Conservation (phyloP, 495 filamentous ascomycete genomes). For the Penicillium atrosanguineum region DNA sequence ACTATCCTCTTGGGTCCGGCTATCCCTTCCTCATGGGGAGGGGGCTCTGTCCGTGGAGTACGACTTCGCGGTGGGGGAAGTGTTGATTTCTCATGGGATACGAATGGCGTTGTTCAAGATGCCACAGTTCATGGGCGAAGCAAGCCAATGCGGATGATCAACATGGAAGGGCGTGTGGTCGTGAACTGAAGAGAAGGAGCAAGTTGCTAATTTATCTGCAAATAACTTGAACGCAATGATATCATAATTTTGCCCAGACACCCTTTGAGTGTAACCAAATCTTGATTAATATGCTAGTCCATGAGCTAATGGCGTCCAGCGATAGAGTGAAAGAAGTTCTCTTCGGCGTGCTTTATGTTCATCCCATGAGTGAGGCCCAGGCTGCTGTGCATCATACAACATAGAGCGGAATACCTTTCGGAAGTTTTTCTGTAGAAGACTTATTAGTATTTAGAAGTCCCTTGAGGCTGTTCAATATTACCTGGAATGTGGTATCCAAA, state of each 20-base stretch:
- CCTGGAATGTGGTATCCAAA: slow-evolving; percentile 60
- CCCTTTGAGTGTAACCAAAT: neutral
- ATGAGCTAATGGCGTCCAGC: slow-evolving; percentile 16
- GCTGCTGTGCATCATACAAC: slow-evolving; percentile 19
- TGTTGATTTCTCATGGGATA: slow-evolving; percentile 40
- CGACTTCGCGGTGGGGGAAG: slow-evolving; percentile 38
- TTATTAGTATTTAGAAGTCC: neutral
- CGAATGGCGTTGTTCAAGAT: slow-evolving; percentile 15
- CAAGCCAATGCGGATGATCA: neutral
- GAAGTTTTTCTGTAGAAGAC: slow-evolving; percentile 17
- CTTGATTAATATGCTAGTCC: slow-evolving; percentile 14
- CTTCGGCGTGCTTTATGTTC: slow-evolving; percentile 21
- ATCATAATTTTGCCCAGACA: too few relatives aligned
- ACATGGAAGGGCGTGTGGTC: neutral
- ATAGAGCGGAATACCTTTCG: slow-evolving; percentile 20
- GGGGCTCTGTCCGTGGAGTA: slow-evolving; percentile 35
- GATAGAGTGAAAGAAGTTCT: slow-evolving; percentile 18
- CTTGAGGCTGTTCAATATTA: slow-evolving; percentile 12
- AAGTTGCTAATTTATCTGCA: too few relatives aligned
- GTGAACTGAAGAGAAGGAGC: too few relatives aligned
- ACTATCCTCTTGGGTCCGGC: slow-evolving; percentile 41
- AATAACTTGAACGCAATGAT: too few relatives aligned
- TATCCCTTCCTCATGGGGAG: slow-evolving; percentile 38
- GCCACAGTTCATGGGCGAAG: neutral
- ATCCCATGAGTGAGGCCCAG: slow-evolving; percentile 20